Evolutionary conservation across 805 yeast species (phyloP), one percentile per base, ranked within the genome.

Genomic region (Yarrowia osloensis): DNA sequence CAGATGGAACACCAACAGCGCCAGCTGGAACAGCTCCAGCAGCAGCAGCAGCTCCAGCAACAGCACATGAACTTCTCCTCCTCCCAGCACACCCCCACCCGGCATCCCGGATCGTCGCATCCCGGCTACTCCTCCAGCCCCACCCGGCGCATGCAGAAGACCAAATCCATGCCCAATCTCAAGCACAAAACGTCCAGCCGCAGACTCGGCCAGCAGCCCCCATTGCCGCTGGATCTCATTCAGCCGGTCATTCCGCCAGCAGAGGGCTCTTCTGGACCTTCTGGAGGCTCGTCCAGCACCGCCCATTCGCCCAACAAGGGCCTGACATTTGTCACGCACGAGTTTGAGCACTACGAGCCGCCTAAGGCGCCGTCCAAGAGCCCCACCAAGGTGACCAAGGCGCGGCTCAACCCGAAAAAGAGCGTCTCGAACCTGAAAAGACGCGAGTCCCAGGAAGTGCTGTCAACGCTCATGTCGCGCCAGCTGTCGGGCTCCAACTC

Each of bases 311-410:
- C 49, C 22, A 28, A n/a, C 49, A 39, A 40, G 31, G 49, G 49
- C 15, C 49, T 57, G n/a, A 57, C 49, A 28, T 57, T 57, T 19
- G 63, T 57, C 21, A 57, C 47, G 17, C 63, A 57, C 37, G 66
- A 61, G 19, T 61, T 61, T 22, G 54, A 61, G 54, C 66, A 61
- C 26, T 61, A 61, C 35, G 66, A 44, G 31, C 66, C 66, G 11
- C 66, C 52, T 13, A 46, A 61, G 17, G 44, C 42, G 19, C 3
- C 54, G 21, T 57, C 63, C 28, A 57, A 57, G 28, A 57, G 63
- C 49, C 63, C 63, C 49, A 57, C 63, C 26, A 40, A 33, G 31
- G 54, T 44, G 44, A 46, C 44, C 21, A 61, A 61, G 66, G 54
- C 54, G 22, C 21, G 54, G 22, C 19, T 44, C 24, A 44, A 61